Conservation (phyloP, 1,284 basidiomycete species). For the Chalciporus sp. region DNA sequence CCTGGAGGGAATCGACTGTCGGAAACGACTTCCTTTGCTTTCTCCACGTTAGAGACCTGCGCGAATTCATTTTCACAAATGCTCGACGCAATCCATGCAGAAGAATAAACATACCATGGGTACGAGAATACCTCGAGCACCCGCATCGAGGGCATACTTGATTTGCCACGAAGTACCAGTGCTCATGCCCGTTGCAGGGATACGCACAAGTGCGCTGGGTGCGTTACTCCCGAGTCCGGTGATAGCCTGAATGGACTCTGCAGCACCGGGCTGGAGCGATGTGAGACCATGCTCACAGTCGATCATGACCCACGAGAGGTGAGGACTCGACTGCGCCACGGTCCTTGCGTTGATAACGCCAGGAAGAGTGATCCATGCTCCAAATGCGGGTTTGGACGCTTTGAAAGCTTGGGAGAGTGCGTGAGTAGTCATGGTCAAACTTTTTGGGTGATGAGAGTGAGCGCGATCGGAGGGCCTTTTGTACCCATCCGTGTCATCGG, state of each 20-base stretch:
- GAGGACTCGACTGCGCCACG: slow-evolving; percentile 54
- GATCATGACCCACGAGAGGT: slow-evolving; percentile 62
- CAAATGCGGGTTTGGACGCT: slow-evolving; percentile 60
- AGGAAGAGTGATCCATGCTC: slow-evolving; percentile 69
- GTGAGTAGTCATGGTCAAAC: slow-evolving; percentile 40
- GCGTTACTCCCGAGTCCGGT: slow-evolving; percentile 42
- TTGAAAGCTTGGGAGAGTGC: slow-evolving; percentile 51
- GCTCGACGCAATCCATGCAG: neutral
- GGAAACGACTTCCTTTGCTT: slow-evolving; percentile 55
- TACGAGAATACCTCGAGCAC: slow-evolving; percentile 61
- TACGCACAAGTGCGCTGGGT: slow-evolving; percentile 58
- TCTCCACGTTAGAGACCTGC: slow-evolving; percentile 58
- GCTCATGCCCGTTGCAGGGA: slow-evolving; percentile 60
- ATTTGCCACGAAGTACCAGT: slow-evolving; percentile 65
- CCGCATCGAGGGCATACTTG: slow-evolving; percentile 66
- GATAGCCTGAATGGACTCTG: slow-evolving; percentile 57
- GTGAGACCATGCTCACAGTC: slow-evolving; percentile 70
- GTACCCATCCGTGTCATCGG: neutral
- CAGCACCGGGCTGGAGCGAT: slow-evolving; percentile 53
- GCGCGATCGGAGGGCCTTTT: slow-evolving; percentile 9
- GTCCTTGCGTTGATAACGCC: slow-evolving; percentile 56
- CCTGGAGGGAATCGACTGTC: slow-evolving; percentile 60
- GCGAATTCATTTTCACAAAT: neutral
- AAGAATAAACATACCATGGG: slow-evolving; percentile 52
- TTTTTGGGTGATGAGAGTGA: neutral